phyloP scores from a whole-genome alignment of 1,284 basidiomycete genomes.

The Cystobasidium pallidum region DNA sequence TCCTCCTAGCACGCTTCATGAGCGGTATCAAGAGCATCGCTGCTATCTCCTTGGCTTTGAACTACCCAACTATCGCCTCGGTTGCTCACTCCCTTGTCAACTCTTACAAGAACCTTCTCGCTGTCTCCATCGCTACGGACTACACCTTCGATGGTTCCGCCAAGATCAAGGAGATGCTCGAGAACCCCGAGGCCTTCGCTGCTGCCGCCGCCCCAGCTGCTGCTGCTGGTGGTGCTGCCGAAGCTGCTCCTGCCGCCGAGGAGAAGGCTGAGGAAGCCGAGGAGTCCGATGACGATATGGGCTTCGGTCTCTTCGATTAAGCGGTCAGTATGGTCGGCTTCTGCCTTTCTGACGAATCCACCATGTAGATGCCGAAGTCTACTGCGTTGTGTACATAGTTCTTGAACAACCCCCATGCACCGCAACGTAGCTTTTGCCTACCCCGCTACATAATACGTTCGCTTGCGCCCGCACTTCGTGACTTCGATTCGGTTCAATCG shows the following conservation, averaged over 20 bases:
- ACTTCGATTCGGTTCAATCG: too few species aligned
- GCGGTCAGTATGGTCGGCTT: neutral
- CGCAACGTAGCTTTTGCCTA: conserved; percentile 6
- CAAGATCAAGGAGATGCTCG: conserved; percentile 47
- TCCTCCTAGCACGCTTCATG: conserved; percentile 87
- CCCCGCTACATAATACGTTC: too few species aligned
- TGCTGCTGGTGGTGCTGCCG: conserved; percentile 31
- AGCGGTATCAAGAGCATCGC: conserved; percentile 94
- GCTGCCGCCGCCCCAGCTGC: conserved; percentile 43
- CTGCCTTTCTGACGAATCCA: neutral
- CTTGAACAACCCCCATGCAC: neutral
- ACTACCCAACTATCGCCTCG: conserved; percentile 94
- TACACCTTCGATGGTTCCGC: conserved; percentile 44
- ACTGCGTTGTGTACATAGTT: conserved; percentile 4
- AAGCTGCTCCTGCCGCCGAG: conserved; percentile 38
- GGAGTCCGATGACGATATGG: conserved; percentile 48
- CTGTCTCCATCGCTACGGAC: conserved; percentile 71
- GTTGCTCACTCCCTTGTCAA: conserved; percentile 95
- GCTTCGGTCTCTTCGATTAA: conserved; percentile 49
- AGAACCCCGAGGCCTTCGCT: conserved; percentile 46
- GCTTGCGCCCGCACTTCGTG: too few species aligned
- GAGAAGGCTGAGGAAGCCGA: conserved; percentile 46
- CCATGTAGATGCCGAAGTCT: neutral
- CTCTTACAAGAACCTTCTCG: conserved; percentile 95
- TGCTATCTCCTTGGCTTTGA: conserved; percentile 88